Base-by-base conservation (phyloP, 495 filamentous ascomycete genomes). In the Daldinia concentrica region DNA sequence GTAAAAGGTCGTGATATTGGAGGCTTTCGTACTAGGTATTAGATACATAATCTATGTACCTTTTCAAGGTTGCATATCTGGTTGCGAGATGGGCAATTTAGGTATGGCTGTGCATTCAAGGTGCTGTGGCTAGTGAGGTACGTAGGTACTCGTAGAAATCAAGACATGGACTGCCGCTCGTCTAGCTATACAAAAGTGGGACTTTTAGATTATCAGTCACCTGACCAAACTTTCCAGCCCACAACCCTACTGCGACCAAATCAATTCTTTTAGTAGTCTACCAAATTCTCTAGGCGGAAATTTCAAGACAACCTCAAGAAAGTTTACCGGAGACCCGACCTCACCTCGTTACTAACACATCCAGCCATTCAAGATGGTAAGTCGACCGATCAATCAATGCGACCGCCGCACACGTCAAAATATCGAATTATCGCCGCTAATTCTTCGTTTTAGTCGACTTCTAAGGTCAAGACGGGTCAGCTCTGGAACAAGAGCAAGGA, bases 401-500 rank as follows among this genome's bases (percentile, higher is more conserved):
- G 48, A 58, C 26, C 26, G 30, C 17, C n/a, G 39, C 50, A 37
- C 24, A 43, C 36, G 8, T 64, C 39, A 51, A 61, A 61, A 54
- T 34, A 6, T 41, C 50, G 43, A 54, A 56, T 30, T 27, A 34
- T 39, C 12, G 15, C 6, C 19, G 24, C 24, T 43, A 8, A 41
- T 43, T 2, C 51, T 63, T 11, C 37, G 41, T 75, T 74, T 24
- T 78, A 95, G 93, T 96, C 93, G 86, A 84, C 90, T 77, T 86
- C 88, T 81, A 96, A 96, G 87, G 92, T 98, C 84, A 98, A 97
- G 89, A 89, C 94, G 81, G 89, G 86, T 85, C 88, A 90, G 85
- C 92, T 99, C 82, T 98, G 96, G 95, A 90, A 90, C 84, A 99
- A 99, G 93, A 92, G 87, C 90, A 98, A 98, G 90, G 92, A 95